These are phyloP conservation scores for Backusella parvicylindrica DNA, from an alignment of 192 early-diverging fungal species.

Conservation along the genomic window DNA sequence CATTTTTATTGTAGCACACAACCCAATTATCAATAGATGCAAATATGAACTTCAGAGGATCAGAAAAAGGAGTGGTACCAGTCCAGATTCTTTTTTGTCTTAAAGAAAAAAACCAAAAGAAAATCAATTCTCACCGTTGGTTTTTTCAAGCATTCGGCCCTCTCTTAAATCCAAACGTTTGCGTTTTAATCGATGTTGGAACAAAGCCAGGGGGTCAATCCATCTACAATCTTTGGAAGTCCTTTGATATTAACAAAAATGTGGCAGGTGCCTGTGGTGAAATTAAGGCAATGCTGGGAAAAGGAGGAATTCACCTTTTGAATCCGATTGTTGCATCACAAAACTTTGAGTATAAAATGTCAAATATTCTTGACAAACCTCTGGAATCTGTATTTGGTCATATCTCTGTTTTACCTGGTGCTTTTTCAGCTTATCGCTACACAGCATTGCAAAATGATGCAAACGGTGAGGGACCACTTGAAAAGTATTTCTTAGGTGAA, in stretches of 20 bases:
- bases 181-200: slow-evolving; percentile 73
- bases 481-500: slow-evolving; percentile 78
- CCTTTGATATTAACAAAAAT: slow-evolving; percentile 67
- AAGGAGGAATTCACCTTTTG: slow-evolving; percentile 51
- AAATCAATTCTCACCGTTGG: slow-evolving; percentile 65
- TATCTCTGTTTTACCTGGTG: slow-evolving; percentile 93
- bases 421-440: slow-evolving; percentile 81
- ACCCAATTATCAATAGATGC: slow-evolving; percentile 57
- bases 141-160: slow-evolving; percentile 63
- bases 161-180: slow-evolving; percentile 56
- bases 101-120: slow-evolving; percentile 71
- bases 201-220: slow-evolving; percentile 67
- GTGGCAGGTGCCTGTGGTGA: slow-evolving; percentile 88
- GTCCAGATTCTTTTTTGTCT: slow-evolving; percentile 78
- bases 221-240: slow-evolving; percentile 77
- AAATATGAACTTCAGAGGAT: slow-evolving; percentile 46
- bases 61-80: slow-evolving; percentile 52
- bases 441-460: slow-evolving; percentile 58
- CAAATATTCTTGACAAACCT: slow-evolving; percentile 75
- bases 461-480: slow-evolving; percentile 59
- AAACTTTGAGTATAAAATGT: slow-evolving; percentile 81
- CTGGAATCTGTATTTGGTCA: slow-evolving; percentile 91
- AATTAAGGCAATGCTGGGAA: slow-evolving; percentile 67
- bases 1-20: slow-evolving; percentile 39
- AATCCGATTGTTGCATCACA: slow-evolving; percentile 78